Evolutionary conservation across 2,329 filamentous ascomycete species (phyloP), one percentile per base, ranked within the genome.

Genomic region (Geosmithia flava): DNA sequence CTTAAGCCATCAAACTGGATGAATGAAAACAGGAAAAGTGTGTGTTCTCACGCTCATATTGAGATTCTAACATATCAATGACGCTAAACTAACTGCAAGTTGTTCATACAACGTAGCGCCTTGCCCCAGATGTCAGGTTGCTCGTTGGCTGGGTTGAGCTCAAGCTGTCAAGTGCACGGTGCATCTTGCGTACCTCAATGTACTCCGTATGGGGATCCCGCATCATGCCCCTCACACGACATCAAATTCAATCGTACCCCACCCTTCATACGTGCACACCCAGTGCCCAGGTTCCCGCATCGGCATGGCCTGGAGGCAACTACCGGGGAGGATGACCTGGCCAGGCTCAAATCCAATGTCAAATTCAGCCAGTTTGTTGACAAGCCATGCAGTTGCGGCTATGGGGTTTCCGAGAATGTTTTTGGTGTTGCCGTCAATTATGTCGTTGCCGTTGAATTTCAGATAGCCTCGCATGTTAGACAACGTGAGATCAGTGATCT

Each of bases 341-440:
- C 57, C 56, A 16, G 56, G 50, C 15, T 50, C 43, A 17, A 58
- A 53, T 37, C 53, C 55, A 15, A 58, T 49, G 42, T 55, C 55
- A 15, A 52, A 59, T 20, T 49, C 53, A 16, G 53, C 52, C 2
- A 58, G 52, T 2, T 52, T 49, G 52, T 58, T 58, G 17, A 57
- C 53, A 8, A 58, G 47, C 55, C 56, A 58, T 3, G 56, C 55
- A n/a, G 53, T 50, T 16, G 56, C 56, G 4, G 52, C 50, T 42
- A 57, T 19, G 10, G 56, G 55, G 46, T 57, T 58, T 2, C 56
- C 54, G 0, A 59, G 55, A 3, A 58, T 53, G 44, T 59, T 58
- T n/a, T 51, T 41, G 1, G 56, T 58, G 50, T 56, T 58, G 7
- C 56, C 57, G 2, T 51, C 37, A 52, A 54, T 57, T 44, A 59